Conservation (phyloP, 192 early-diverging fungal genomes). For the Podila clonocystis region DNA sequence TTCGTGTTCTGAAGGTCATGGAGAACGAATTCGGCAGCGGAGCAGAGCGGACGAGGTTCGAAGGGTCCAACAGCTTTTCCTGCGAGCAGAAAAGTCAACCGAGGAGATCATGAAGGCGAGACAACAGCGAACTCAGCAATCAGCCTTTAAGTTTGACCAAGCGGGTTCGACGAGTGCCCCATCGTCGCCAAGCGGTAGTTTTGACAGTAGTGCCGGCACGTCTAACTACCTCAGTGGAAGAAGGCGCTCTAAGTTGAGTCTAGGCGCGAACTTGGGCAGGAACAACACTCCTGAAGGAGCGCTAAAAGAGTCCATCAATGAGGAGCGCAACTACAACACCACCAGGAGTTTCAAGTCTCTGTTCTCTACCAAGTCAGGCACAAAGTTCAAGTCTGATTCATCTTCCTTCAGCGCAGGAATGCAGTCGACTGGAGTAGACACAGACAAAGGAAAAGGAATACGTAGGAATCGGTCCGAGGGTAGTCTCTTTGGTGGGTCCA, state of each 20-base stretch:
- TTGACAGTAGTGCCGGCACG: background rate
- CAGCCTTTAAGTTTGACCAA: background rate
- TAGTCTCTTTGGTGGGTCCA: background rate
- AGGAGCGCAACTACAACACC: background rate
- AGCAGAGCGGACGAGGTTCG: constrained; percentile 2
- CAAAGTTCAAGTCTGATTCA: background rate
- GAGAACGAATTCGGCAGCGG: background rate
- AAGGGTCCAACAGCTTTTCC: background rate
- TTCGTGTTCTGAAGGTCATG: background rate
- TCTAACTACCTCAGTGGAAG: background rate
- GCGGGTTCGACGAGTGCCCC: background rate
- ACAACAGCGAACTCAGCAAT: background rate
- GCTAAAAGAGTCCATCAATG: background rate
- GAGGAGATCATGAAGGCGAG: background rate
- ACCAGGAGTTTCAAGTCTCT: background rate
- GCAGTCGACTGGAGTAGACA: too few relatives aligned
- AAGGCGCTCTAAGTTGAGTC: background rate
- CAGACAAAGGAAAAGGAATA: background rate
- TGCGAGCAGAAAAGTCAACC: constrained; percentile 5
- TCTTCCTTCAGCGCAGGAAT: background rate
- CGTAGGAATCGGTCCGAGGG: background rate
- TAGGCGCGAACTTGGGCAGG: background rate
- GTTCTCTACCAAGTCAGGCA: background rate
- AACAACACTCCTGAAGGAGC: background rate
- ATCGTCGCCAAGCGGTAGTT: background rate